Base-by-base conservation (phyloP, 495 filamentous ascomycete species). In the Bryoglossum gracile region DNA sequence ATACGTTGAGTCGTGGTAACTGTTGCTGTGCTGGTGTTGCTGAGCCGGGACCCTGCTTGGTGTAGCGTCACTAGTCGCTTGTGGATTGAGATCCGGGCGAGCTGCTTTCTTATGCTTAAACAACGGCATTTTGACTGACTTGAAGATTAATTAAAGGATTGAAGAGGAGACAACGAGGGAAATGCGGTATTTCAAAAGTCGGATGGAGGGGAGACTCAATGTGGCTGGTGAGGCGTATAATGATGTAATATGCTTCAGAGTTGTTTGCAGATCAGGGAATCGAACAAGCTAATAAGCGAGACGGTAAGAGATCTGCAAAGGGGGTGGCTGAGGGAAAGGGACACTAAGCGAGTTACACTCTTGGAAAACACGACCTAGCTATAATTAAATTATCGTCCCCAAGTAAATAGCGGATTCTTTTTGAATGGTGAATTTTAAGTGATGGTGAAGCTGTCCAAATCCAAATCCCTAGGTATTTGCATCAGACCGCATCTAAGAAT, bases 1-100 rank as follows among this genome's bases (percentile, higher is more conserved):
- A 21, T 55, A 55, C 5, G 53, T 26, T 3, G 53, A 55, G 33
- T 55, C 47, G 21, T 50, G 35, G 21, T 46, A 54, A 30, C 51
- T 54, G 23, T 48, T 48, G 18, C 43, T 48, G n/a, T 47, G 51
- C 32, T 41, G 30, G 28, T 43, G 41, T n/a, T 32, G 24, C 6
- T 18, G 25, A 21, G 3, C 16, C 16, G 5, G 3, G 5, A 10
- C 24, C 0, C 4, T 3, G 0, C 13, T 3, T 9, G 41, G 10
- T 4, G 34, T n/a, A 13, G 8, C n/a, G 25, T 32, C 32, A 5
- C 1, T 23, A n/a, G 23, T 3, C 2, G 22, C 18, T 25, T 30
- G 25, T 23, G 21, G 21, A n/a, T 18, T 30, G 14, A 30, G 24
- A 32, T 32, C 25, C 4, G 41, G 41, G 18, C 41, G 41, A n/a